Evolutionary conservation across 805 yeast genomes (phyloP).

Genomic region (Kuraishia ogatae): DNA sequence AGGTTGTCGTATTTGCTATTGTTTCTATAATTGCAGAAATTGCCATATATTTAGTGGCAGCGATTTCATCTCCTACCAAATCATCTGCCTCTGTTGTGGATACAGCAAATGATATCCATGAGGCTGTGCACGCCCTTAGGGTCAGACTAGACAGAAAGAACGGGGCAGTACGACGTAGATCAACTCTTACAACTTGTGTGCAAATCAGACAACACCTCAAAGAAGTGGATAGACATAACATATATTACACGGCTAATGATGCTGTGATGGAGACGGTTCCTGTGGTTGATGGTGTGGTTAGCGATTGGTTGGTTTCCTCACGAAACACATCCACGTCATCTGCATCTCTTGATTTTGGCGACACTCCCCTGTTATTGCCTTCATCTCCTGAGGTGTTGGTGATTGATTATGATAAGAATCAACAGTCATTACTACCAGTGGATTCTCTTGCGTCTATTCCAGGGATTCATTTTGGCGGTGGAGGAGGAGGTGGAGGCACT

Average conservation of each 20-base stretch:
- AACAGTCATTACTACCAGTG: neutral
- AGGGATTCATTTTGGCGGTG: slow-evolving; percentile 1
- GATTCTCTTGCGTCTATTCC: neutral
- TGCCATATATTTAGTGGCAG: neutral
- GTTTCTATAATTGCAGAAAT: neutral
- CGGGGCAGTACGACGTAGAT: neutral
- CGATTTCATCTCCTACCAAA: neutral
- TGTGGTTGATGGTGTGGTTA: neutral
- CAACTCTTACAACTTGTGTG: slow-evolving; percentile 1
- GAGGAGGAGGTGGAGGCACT: neutral
- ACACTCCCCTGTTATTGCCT: neutral
- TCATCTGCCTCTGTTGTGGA: neutral
- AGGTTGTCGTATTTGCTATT: neutral
- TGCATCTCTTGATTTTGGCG: neutral
- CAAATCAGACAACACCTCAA: neutral
- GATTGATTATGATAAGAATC: neutral
- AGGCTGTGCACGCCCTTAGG: neutral
- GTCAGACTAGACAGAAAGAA: neutral
- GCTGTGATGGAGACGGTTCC: neutral
- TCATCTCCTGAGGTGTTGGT: neutral
- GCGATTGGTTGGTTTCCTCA: neutral
- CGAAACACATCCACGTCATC: neutral
- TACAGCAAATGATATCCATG: neutral
- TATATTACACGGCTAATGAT: neutral
- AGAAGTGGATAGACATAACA: neutral